Evolutionary conservation across 164 flowering plant species (phyloP), one percentile per base, ranked within the genome.

Genomic region (Paratinospora sagittata): DNA sequence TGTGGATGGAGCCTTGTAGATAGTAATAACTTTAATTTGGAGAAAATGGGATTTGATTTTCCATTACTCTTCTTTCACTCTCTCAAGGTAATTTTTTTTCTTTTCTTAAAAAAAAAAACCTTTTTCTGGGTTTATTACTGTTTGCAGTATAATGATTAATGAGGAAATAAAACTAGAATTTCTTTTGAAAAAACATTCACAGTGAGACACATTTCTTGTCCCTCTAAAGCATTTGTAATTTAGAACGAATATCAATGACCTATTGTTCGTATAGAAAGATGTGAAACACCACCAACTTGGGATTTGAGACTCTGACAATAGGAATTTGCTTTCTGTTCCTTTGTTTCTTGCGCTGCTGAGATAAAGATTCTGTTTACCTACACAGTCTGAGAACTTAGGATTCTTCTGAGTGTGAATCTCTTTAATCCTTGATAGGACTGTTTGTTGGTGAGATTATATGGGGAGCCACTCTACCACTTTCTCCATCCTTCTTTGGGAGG

Each of bases 1-100:
- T 26, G 33, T 34, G 11, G 37, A n/a, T 49, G 47, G n/a, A 47
- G 34, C 9, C 8, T 58, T 60, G 72, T 37, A 65, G 74, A 65
- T 41, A 45, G 41, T 27, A 64, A 47, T 23, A 43, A 63, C 30
- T 71, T 41, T n/a, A 62, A 23, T 8, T 2, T 39, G 65, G 65
- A 23, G 26, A 62, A 21, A 21, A 1, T 2, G 49, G 49, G 49
- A 43, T 43, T 43, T 43, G 49, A 43, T 43, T 43, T 16, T 43
- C 49, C 49, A 7, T 43, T 43, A 9, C 49, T 43, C 49, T 16
- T 43, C 49, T 43, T 43, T 43, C 14, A 43, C 9, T 43, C 13
- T 43, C n/a, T n/a, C n/a, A n/a, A n/a, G n/a, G n/a, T n/a, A n/a
- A n/a, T n/a, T n/a, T n/a, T n/a, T n/a, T n/a, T n/a, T n/a, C n/a